A percentile compares a stretch with the other conserved stretches of the same genome.
Evolutionary conservation across 345 rosid species (phyloP).

Genomic region (Balakata baccata): DNA sequence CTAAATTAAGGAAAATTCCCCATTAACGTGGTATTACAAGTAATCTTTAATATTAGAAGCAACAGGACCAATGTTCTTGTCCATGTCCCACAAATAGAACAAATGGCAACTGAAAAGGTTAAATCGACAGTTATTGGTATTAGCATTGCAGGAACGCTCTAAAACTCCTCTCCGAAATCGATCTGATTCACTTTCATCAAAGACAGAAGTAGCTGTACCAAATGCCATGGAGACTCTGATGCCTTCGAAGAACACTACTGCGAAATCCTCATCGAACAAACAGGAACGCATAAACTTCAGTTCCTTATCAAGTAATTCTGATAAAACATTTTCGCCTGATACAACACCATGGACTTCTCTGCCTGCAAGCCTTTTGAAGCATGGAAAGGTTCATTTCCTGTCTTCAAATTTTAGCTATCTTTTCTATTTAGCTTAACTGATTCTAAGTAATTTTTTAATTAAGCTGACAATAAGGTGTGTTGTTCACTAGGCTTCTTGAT

Average conservation of each 20-base stretch:
- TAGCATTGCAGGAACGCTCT: slow-evolving; percentile 46
- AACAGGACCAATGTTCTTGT: neutral
- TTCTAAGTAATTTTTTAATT: too few relatives aligned
- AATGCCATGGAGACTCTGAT: slow-evolving; percentile 25
- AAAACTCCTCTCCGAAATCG: slow-evolving; percentile 38
- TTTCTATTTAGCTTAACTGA: too few relatives aligned
- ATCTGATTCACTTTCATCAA: slow-evolving; percentile 42
- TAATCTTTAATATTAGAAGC: too few relatives aligned
- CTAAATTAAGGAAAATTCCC: too few relatives aligned
- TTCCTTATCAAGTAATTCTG: slow-evolving; percentile 27
- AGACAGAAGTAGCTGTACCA: slow-evolving; percentile 28
- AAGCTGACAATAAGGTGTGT: too few relatives aligned
- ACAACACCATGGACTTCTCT: slow-evolving; percentile 60
- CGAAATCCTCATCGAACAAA: slow-evolving; percentile 35
- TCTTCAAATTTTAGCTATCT: too few relatives aligned
- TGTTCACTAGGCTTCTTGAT: too few relatives aligned
- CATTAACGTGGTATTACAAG: neutral
- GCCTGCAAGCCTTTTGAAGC: slow-evolving; percentile 60
- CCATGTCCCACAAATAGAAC: neutral
- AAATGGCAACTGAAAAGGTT: neutral
- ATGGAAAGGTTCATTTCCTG: slow-evolving; percentile 60
- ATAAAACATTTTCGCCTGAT: slow-evolving; percentile 39
- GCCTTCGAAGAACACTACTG: slow-evolving; percentile 25
- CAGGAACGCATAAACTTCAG: slow-evolving; percentile 38
- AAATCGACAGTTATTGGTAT: slow-evolving; percentile 5